phyloP scores from a whole-genome alignment of 2,329 filamentous ascomycete species.

The Ceratocystis ficicola region DNA sequence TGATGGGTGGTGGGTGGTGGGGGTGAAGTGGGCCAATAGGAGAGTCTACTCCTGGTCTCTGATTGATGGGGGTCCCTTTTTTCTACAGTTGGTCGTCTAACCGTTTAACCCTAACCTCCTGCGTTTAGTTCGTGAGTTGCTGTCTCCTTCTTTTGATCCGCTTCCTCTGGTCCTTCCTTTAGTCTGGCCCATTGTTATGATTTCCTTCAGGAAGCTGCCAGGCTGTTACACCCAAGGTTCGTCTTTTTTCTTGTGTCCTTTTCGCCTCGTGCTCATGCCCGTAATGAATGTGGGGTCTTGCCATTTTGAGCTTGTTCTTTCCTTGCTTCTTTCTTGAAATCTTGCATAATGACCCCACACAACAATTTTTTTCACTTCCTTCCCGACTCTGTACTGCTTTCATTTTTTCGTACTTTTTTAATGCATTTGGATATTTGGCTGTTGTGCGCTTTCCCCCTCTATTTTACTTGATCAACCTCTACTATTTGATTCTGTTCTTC shows the following conservation, averaged over 20 bases:
- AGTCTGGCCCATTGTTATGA: not conserved
- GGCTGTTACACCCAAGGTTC: not conserved
- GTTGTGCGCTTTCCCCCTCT: not conserved
- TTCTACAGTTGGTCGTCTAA: too few relatives aligned
- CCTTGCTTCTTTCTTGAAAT: not conserved
- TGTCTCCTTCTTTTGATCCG: not conserved
- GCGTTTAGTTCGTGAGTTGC: too few relatives aligned
- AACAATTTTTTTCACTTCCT: not conserved
- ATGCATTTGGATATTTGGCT: not conserved
- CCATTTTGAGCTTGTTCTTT: not conserved
- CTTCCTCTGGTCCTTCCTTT: not conserved
- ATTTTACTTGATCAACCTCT: not conserved
- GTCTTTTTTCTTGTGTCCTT: not conserved
- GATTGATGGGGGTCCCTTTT: too few relatives aligned
- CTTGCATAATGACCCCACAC: slow-evolving; percentile 7
- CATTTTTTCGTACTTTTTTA: slow-evolving; percentile 13
- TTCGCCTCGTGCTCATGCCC: not conserved
- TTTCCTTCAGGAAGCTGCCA: slow-evolving; percentile 4
- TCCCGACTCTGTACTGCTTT: not conserved
- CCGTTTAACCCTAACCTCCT: too few relatives aligned
- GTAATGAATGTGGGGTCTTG: not conserved
- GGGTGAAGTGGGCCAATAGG: not conserved
- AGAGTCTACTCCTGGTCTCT: too few relatives aligned
- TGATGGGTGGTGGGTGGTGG: not conserved
- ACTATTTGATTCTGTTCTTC: not conserved